Evolutionary conservation across 306 rosid species (phyloP).

Genomic region (Sophora flavescens): DNA sequence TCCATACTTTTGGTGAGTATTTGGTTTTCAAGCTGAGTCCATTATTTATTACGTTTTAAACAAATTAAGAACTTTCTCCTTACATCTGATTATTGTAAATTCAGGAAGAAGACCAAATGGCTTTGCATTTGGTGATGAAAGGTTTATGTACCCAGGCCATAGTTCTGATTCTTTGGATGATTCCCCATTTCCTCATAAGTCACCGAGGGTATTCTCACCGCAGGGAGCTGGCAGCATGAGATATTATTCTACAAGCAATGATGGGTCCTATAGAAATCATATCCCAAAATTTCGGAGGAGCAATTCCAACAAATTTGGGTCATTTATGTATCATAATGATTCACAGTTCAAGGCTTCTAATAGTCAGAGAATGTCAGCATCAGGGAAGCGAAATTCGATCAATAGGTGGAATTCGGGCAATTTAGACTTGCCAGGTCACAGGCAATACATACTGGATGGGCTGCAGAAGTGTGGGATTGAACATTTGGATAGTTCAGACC

Average conservation of each 20-base stretch:
- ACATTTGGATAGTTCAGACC: slow-evolving; percentile 67
- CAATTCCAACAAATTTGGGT: slow-evolving; percentile 64
- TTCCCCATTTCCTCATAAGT: slow-evolving; percentile 67
- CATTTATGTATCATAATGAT: slow-evolving; percentile 53
- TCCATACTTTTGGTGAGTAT: slow-evolving; percentile 67
- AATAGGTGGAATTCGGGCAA: slow-evolving; percentile 51
- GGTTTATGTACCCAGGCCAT: slow-evolving; percentile 63
- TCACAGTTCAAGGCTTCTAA: slow-evolving; percentile 46
- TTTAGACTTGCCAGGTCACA: slow-evolving; percentile 60
- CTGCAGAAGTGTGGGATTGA: slow-evolving; percentile 60
- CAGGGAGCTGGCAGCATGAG: slow-evolving; percentile 62
- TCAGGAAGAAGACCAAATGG: slow-evolving; percentile 88
- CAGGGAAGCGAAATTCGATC: slow-evolving; percentile 63
- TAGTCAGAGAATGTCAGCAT: slow-evolving; percentile 52
- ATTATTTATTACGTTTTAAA: background rate
- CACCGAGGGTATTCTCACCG: slow-evolving; percentile 73
- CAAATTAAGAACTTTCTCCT: slow-evolving; percentile 19
- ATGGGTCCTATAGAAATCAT: slow-evolving; percentile 66
- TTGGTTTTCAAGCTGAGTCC: slow-evolving; percentile 29
- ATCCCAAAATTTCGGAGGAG: slow-evolving; percentile 59
- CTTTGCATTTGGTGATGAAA: slow-evolving; percentile 69
- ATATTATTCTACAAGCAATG: slow-evolving; percentile 52
- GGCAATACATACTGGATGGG: slow-evolving; percentile 54
- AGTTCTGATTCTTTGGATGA: slow-evolving; percentile 79
- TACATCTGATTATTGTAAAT: slow-evolving; percentile 46